These are phyloP conservation scores for Crithidia mellificae DNA, from an alignment of 208 protist species.

Conservation along the genomic window DNA sequence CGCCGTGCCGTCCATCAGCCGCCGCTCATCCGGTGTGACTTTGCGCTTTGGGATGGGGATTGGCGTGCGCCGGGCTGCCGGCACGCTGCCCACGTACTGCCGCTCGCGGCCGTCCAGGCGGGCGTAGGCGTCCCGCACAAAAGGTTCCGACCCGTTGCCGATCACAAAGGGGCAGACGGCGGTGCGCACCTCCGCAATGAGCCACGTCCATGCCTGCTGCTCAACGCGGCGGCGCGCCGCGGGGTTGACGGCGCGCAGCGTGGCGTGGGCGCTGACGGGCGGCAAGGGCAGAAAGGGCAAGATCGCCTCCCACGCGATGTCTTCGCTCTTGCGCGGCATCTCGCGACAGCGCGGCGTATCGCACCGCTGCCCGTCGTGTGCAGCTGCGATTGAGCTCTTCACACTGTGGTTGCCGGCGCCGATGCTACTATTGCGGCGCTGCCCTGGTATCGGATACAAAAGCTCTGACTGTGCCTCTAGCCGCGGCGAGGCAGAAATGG, in stretches of 20 bases:
- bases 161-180: constrained; percentile 20
- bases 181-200: constrained; percentile 10
- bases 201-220: constrained; percentile 27
- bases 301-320: constrained; percentile 17
- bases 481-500: neutral
- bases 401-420: too few relatives aligned
- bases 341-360: neutral
- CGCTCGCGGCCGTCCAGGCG: constrained; percentile 36
- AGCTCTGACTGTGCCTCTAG: neutral
- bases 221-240: constrained; percentile 19
- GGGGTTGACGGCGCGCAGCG: constrained; percentile 24
- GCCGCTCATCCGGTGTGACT: neutral
- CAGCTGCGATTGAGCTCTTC: too few relatives aligned
- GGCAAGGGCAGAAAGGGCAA: constrained; percentile 5
- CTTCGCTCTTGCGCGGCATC: neutral
- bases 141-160: constrained; percentile 14
- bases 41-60: constrained; percentile 2
- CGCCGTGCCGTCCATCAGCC: constrained; percentile 15
- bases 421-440: too few relatives aligned
- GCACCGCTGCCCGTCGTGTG: too few relatives aligned
- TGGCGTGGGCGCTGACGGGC: neutral
- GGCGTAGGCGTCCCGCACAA: constrained; percentile 29
- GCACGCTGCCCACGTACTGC: constrained; percentile 30
- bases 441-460: too few relatives aligned
- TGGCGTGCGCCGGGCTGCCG: constrained; percentile 27